Base-by-base conservation (phyloP, 2,329 filamentous ascomycete genomes). In the Grosmannia huntii region DNA sequence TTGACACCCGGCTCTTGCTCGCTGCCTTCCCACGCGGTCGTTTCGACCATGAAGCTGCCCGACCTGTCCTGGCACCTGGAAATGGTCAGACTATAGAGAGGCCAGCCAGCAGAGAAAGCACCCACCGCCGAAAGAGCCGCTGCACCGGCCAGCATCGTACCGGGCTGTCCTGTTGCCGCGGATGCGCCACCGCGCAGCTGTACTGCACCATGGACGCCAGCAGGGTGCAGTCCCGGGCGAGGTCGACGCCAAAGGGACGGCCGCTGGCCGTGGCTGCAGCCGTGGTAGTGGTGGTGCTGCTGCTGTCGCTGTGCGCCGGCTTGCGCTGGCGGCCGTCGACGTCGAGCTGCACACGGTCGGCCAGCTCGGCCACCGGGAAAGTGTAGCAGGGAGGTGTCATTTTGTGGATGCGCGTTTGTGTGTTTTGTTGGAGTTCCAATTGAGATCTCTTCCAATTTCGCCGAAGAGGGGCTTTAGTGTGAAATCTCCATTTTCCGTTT, bases 41-140 rank as follows among this genome's bases (percentile, higher is more conserved):
- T 86, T 70, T 86, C 83, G 50, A 84, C 78, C 67, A 73, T 77
- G 64, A 85, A 86, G 9, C 60, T 71, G 5, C 79, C 79, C 16
- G 79, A 79, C 64, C 71, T 76, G 68, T 84, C 81, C 60, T 73
- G 71, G 68, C 83, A 85, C 64, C 83, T 85, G 66, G 36, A 33
- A 44, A 12, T 25, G 1, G 44, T 55, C 27, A 55, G 52, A n/a
- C 1, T 41, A 27, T 5, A 25, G 46, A 46, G 10, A 27, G 36
- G 1, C 19, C 14, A 21, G 14, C 9, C 16, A 10, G 14, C 2
- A 21, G 10, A 46, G 27, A 46, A 4, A 36, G 31, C n/a, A 64
- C 80, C 70, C 66, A 85, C 83, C 74, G 76, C 60, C 83, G 75
- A 66, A 85, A 86, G 66, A 81, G 73, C 59, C 82, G 75, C 66